These are phyloP conservation scores for Penicilliopsis zonata DNA, from an alignment of 495 filamentous ascomycete genomes.

Conservation along the genomic window DNA sequence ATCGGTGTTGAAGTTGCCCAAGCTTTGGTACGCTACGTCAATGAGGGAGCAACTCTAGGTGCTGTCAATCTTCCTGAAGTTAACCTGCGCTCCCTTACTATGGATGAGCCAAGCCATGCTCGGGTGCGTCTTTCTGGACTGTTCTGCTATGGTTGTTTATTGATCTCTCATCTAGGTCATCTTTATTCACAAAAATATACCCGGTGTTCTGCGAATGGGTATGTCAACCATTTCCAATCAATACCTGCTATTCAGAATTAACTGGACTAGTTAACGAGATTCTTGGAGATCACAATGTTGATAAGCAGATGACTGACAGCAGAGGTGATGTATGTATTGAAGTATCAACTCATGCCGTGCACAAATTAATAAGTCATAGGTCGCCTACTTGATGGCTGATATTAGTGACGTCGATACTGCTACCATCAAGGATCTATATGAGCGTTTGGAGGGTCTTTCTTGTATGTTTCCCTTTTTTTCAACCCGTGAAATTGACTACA, in stretches of 20 bases:
- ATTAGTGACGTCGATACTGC: constrained; percentile 69
- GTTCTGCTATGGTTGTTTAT: neutral
- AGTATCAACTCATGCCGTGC: no score
- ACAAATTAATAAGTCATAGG: constrained; percentile 26
- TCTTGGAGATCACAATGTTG: constrained; percentile 89
- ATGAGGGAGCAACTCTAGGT: constrained; percentile 75
- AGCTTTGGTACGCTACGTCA: constrained; percentile 83
- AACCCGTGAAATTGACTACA: constrained; percentile 3
- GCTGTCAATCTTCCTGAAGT: constrained; percentile 97
- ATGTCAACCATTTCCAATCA: constrained; percentile 7
- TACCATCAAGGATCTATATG: constrained; percentile 77
- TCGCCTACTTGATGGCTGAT: constrained; percentile 97
- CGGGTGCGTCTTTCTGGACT: constrained; percentile 38
- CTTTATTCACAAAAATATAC: constrained; percentile 92
- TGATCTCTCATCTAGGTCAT: constrained; percentile 45
- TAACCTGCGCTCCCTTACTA: constrained; percentile 68
- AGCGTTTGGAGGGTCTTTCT: constrained; percentile 66
- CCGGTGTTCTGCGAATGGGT: constrained; percentile 82
- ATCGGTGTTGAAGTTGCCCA: constrained; percentile 91
- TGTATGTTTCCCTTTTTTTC: constrained; percentile 42
- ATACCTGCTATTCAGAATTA: constrained; percentile 3
- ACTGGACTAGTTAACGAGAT: constrained; percentile 70
- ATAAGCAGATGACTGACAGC: constrained; percentile 95
- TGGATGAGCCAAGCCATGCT: constrained; percentile 78
- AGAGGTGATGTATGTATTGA: constrained; percentile 75